Evolutionary conservation across 2,329 filamentous ascomycete genomes (phyloP).

Genomic region (Xylariaceae sp.): DNA sequence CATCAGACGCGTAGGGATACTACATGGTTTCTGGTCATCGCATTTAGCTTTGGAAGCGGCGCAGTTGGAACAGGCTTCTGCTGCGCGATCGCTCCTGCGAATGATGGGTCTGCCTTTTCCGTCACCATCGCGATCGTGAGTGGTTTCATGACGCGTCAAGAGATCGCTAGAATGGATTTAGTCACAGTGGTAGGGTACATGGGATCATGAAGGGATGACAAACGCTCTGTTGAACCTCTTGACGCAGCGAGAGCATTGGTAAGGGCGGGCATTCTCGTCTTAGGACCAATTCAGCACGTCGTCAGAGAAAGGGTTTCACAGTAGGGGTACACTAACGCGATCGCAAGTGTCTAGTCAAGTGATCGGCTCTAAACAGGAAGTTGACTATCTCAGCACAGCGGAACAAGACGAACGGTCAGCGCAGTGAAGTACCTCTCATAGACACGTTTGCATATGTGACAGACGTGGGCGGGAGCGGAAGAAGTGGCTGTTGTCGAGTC

Average conservation of each 20-base stretch:
- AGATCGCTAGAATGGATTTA: conserved; percentile 16
- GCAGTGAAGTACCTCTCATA: conserved; percentile 20
- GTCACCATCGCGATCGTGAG: conserved; percentile 23
- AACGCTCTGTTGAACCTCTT: conserved; percentile 27
- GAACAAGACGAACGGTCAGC: neutral
- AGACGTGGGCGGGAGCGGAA: conserved; percentile 15
- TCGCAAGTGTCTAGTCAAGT: conserved; percentile 24
- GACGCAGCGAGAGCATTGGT: conserved; percentile 24
- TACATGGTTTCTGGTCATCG: conserved; percentile 25
- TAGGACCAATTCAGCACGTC: conserved; percentile 1
- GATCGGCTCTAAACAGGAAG: conserved; percentile 16
- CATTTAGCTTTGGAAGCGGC: conserved; percentile 26
- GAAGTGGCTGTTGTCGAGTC: conserved; percentile 5
- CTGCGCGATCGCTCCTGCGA: conserved; percentile 23
- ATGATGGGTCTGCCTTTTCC: conserved; percentile 20
- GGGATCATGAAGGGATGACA: conserved; percentile 3
- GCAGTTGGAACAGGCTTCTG: conserved; percentile 23
- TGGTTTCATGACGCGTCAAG: conserved; percentile 26
- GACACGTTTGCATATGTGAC: conserved; percentile 23
- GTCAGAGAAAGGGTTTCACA: neutral
- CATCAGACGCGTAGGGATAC: neutral
- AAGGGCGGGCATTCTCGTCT: conserved; percentile 26
- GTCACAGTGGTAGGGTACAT: neutral
- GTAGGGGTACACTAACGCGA: conserved; percentile 16
- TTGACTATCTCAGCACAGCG: neutral